Percentiles rank a stretch among this genome's conserved stretches.
These are phyloP conservation scores for Cyberlindnera euphorbiae DNA, from an alignment of 805 yeast genomes.

Conservation along the genomic window DNA sequence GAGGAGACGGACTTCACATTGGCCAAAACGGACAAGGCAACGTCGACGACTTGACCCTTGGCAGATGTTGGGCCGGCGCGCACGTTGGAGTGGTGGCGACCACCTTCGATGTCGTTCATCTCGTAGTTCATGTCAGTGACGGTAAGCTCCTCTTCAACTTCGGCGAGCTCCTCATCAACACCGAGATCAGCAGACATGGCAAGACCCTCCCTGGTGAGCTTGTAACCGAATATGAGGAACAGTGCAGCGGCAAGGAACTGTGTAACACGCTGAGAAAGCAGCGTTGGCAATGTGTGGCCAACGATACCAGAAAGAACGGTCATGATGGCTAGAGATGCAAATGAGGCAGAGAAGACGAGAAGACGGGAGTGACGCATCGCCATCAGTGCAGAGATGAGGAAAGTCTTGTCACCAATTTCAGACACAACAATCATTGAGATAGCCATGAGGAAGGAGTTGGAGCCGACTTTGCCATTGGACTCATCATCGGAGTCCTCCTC, in stretches of 20 bases:
- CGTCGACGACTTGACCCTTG: slow-evolving; percentile 3
- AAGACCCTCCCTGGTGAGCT: slow-evolving; percentile 74
- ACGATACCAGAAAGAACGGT: slow-evolving; percentile 85
- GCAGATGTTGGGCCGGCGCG: slow-evolving; percentile 2
- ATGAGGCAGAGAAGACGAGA: slow-evolving; percentile 86
- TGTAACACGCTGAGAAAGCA: slow-evolving; percentile 76
- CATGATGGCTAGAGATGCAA: slow-evolving; percentile 82
- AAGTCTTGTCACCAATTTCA: slow-evolving; percentile 97
- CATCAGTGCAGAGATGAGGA: slow-evolving; percentile 94
- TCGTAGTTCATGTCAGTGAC: slow-evolving; percentile 49
- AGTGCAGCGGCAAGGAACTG: slow-evolving; percentile 76
- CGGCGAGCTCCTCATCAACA: slow-evolving; percentile 92
- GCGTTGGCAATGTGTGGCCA: slow-evolving; percentile 85
- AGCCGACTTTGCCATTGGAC: background rate
- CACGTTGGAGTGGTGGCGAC: slow-evolving; percentile 11
- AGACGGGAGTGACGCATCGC: slow-evolving; percentile 88
- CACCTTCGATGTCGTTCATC: slow-evolving; percentile 52
- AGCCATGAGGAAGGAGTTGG: slow-evolving; percentile 64
- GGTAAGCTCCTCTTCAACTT: slow-evolving; percentile 91
- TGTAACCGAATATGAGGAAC: slow-evolving; percentile 79
- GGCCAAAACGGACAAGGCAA: slow-evolving; percentile 8
- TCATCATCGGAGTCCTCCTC: slow-evolving; percentile 4
- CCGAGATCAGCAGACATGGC: slow-evolving; percentile 78
- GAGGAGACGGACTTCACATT: slow-evolving; percentile 14
- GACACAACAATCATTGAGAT: slow-evolving; percentile 89